These are phyloP conservation scores for Chrysoporthe austroafricana DNA, from an alignment of 2,329 filamentous ascomycete genomes.

Conservation along the genomic window DNA sequence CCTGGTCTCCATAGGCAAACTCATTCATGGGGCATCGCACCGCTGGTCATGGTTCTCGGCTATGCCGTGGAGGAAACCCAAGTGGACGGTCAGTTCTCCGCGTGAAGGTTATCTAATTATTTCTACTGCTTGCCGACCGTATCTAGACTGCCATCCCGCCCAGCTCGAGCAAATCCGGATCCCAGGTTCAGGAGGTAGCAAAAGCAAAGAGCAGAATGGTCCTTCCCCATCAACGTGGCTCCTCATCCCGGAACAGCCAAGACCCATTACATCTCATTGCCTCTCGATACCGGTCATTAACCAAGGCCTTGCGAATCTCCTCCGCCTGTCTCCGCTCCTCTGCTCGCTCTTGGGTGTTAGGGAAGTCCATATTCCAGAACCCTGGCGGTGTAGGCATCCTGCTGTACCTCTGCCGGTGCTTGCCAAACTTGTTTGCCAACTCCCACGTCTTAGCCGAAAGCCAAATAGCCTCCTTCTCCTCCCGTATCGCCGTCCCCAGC, in stretches of 20 bases:
- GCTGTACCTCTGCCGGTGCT: conserved; percentile 75
- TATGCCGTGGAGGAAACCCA: too few species aligned
- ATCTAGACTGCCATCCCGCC: neutral
- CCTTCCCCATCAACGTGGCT: conserved; percentile 26
- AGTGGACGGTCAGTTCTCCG: neutral
- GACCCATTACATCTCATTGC: conserved; percentile 76
- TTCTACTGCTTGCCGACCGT: neutral
- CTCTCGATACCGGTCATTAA: conserved; percentile 78
- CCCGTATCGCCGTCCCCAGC: conserved; percentile 58
- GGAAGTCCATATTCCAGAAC: conserved; percentile 91
- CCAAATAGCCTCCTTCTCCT: conserved; percentile 69
- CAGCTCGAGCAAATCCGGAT: neutral
- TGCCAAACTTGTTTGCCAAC: conserved; percentile 76
- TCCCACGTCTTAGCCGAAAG: conserved; percentile 75
- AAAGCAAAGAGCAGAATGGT: neutral
- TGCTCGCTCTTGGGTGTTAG: conserved; percentile 79
- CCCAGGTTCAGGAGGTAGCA: neutral
- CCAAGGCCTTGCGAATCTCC: conserved; percentile 63
- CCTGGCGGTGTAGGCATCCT: conserved; percentile 77
- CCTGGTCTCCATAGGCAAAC: neutral
- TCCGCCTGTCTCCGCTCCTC: conserved; percentile 67
- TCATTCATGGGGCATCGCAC: neutral
- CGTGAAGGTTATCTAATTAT: neutral
- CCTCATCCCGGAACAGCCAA: conserved; percentile 86
- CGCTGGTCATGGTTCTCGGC: neutral